Percentiles rank a stretch among this genome's conserved stretches.
These are phyloP conservation scores for Metschnikowia picachoensis DNA, from an alignment of 805 yeast species.

Conservation along the genomic window DNA sequence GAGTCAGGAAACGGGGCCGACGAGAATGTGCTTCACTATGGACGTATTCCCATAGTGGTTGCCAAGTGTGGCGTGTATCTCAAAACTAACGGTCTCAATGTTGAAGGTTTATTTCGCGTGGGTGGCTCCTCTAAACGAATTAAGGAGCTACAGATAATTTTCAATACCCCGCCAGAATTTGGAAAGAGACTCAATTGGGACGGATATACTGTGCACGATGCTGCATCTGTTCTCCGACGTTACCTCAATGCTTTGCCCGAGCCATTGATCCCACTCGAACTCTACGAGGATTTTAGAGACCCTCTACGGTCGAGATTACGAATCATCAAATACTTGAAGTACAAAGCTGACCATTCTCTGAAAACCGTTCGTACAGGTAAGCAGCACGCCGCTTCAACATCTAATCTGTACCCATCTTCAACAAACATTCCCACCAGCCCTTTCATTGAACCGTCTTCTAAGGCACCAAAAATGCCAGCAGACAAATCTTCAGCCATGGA, in stretches of 20 bases:
- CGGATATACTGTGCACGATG: conserved; percentile 94
- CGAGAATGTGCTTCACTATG: conserved; percentile 70
- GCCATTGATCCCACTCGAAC: conserved; percentile 77
- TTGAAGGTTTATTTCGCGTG: conserved; percentile 90
- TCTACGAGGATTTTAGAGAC: conserved; percentile 74
- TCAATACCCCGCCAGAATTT: conserved; percentile 84
- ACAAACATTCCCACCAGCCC: background rate
- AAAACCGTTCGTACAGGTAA: background rate
- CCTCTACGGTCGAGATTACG: conserved; percentile 66
- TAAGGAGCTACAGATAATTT: conserved; percentile 76
- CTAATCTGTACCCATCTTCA: background rate
- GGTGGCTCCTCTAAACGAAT: conserved; percentile 90
- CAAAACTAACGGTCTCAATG: conserved; percentile 70
- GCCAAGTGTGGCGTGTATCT: conserved; percentile 90
- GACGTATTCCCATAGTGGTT: conserved; percentile 88
- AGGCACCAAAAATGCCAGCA: background rate
- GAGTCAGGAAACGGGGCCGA: conserved; percentile 27
- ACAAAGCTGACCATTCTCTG: conserved; percentile 43
- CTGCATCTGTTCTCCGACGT: conserved; percentile 84
- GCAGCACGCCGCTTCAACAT: background rate
- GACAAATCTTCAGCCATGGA: background rate
- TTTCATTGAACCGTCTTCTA: background rate
- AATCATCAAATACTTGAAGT: conserved; percentile 61
- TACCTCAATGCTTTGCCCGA: conserved; percentile 86
- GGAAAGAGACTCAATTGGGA: conserved; percentile 90